These are phyloP conservation scores for Yamadazyma atlantica DNA, from an alignment of 1,139 yeast species.

Conservation along the genomic window DNA sequence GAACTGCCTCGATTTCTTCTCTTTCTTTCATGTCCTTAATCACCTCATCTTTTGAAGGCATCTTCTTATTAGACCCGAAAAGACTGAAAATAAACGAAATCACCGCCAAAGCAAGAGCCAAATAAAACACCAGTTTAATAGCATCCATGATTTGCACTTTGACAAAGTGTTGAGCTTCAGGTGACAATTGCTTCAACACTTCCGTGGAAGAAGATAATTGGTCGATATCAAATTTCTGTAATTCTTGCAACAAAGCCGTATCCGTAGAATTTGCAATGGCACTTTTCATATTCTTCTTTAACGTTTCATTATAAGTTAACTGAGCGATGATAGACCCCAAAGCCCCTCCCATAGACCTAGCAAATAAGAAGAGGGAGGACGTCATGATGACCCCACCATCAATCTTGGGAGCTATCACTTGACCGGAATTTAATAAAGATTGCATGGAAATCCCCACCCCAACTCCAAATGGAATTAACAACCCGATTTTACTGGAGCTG, in stretches of 20 bases:
- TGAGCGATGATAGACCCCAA: constrained; percentile 33
- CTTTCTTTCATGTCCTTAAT: constrained; percentile 4
- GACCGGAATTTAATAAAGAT: constrained; percentile 27
- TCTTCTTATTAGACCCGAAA: constrained; percentile 28
- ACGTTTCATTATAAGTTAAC: constrained; percentile 32
- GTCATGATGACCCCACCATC: constrained; percentile 39
- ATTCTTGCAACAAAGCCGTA: constrained; percentile 19
- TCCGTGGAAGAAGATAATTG: constrained; percentile 21
- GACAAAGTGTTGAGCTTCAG: constrained; percentile 26
- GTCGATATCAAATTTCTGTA: constrained; percentile 16
- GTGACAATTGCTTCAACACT: constrained; percentile 20
- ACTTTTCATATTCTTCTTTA: constrained; percentile 17
- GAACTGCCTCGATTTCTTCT: constrained; percentile 1
- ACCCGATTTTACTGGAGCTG: constrained; percentile 31
- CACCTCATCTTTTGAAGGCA: constrained; percentile 21
- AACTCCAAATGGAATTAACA: constrained; percentile 31
- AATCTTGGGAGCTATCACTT: constrained; percentile 35
- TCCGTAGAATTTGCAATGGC: constrained; percentile 20
- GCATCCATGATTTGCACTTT: constrained; percentile 30
- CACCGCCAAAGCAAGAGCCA: constrained; percentile 28
- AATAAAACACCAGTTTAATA: constrained; percentile 33
- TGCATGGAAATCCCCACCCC: constrained; percentile 33
- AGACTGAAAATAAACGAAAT: constrained; percentile 20
- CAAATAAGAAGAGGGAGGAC: constrained; percentile 32
- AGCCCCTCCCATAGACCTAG: constrained; percentile 33